Conservation (phyloP, 306 rosid species). For the Acacia confusa region DNA sequence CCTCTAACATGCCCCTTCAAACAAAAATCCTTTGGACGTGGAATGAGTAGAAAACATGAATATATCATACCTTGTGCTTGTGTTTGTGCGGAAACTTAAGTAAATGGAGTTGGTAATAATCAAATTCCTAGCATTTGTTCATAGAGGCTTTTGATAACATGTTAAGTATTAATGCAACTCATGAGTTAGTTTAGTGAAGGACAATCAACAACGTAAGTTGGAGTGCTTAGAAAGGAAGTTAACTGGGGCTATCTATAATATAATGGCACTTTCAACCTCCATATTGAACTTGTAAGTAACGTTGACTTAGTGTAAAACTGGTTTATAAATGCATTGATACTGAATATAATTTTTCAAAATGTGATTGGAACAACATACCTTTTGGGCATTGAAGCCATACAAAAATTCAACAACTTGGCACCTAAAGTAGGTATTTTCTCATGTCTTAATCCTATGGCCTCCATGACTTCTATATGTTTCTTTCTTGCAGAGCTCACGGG, state of each 20-base stretch:
- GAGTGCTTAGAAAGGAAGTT: background rate
- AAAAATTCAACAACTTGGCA: background rate
- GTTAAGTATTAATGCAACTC: background rate
- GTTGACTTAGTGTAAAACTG: background rate
- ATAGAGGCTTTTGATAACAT: background rate
- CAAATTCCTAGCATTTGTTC: background rate
- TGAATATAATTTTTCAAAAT: background rate
- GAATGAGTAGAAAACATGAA: background rate
- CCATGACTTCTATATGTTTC: background rate
- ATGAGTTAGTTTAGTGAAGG: background rate
- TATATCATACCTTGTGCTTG: background rate
- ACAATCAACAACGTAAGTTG: background rate
- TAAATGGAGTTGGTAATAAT: background rate
- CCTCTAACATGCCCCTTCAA: background rate
- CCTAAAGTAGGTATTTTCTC: background rate
- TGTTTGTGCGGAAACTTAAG: background rate
- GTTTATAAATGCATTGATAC: background rate
- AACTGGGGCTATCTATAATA: background rate
- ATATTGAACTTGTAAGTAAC: background rate
- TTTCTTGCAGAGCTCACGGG: constrained; percentile 76
- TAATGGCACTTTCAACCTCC: background rate
- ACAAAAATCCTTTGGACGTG: background rate
- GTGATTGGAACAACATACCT: background rate
- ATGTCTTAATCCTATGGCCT: background rate
- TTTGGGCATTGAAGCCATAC: background rate